Evolutionary conservation across 805 yeast genomes (phyloP), one percentile per base, ranked within the genome.

Genomic region (Saturnispora silvae): DNA sequence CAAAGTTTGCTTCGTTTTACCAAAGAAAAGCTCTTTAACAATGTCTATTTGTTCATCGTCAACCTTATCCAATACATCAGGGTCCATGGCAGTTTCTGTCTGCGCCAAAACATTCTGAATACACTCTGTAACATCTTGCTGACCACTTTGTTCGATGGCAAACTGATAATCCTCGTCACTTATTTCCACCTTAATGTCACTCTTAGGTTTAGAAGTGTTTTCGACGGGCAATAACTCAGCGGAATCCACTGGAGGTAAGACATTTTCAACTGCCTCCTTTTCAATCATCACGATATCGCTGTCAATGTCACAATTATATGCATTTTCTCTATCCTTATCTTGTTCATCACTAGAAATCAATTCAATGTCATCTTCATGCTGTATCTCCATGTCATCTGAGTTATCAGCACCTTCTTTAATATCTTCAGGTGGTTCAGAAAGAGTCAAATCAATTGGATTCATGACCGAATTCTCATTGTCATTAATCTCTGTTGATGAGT

Each of bases 71-170:
- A 79, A 51, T 1, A 57, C 56, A 13, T 65, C 65, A 0, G 95
- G 94, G 35, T 70, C 75, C 40, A 82, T 67, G 0, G 95, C 94
- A 19, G 94, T 83, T 53, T 89, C 96, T 26, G 92, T 63, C 55
- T 89, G 97, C 45, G 80, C 82, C 11, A 87, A 65, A 6, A 92
- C 96, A 55, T 92, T 92, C 38, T 87, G 94, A 51, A 89, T 86
- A 57, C 97, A 89, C 54, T 92, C 98, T 0, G 96, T 86, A 15
- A 92, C 97, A 63, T 92, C 98, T 56, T 92, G 98, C 54, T 92
- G 98, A 45, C 94, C 67, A 2, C 96, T 95, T 51, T 78, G 65
- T 51, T 83, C 87, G 37, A 79, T 64, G 0, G 92, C 77, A 48
- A 77, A 72, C 40, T 75, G 86, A 58, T 81, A 69, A 50, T 80